phyloP scores from a whole-genome alignment of 108 stramenopile species.

The Pseudonitzschia delicatissima region DNA sequence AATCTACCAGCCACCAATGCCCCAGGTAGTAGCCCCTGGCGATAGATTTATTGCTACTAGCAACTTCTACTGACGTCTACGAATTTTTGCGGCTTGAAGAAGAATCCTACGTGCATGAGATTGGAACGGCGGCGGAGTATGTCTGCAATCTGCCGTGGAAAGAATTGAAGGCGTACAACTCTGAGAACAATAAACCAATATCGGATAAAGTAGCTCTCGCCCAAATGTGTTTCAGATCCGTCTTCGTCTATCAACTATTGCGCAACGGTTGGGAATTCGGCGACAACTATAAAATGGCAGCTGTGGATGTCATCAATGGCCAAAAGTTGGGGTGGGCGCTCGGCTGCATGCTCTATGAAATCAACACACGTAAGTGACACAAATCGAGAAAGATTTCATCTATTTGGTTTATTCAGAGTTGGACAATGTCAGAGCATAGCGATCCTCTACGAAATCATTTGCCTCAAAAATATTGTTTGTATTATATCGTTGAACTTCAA shows the following conservation, averaged over 20 bases:
- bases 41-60: constrained; percentile 74
- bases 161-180: constrained; percentile 56
- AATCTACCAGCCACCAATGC: constrained; percentile 84
- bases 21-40: constrained; percentile 32
- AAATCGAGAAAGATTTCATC: too few relatives aligned
- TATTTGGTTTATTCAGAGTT: too few relatives aligned
- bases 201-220: constrained; percentile 41
- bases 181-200: not conserved
- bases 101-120: constrained; percentile 38
- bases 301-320: constrained; percentile 69
- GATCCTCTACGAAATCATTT: too few relatives aligned
- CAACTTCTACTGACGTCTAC: constrained; percentile 62
- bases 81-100: constrained; percentile 54
- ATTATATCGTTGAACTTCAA: not conserved
- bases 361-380: constrained; percentile 60
- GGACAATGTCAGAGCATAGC: too few relatives aligned
- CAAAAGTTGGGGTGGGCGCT: constrained; percentile 88
- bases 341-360: constrained; percentile 88
- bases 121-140: constrained; percentile 39
- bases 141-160: constrained; percentile 60
- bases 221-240: constrained; percentile 76
- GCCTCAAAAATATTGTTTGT: not conserved
- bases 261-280: constrained; percentile 78
- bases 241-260: constrained; percentile 68
- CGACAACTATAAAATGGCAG: constrained; percentile 50